Evolutionary conservation across 208 protist genomes (phyloP).

Genomic region (Leptomonas seymouri): DNA sequence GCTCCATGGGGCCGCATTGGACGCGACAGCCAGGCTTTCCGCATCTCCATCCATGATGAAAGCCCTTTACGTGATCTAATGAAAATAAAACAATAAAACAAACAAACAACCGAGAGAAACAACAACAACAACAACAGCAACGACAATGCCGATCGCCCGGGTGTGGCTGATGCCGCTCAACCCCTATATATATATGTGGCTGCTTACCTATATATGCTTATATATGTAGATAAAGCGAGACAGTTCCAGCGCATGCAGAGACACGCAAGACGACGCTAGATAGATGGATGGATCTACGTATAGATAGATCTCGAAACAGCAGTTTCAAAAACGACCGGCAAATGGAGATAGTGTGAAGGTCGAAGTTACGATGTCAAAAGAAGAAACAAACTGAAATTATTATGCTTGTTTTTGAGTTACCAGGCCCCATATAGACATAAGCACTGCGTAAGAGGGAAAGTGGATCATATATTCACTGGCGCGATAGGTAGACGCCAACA

Average conservation of each 20-base stretch:
- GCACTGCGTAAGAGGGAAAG: neutral
- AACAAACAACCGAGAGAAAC: neutral
- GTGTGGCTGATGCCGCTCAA: too few species aligned
- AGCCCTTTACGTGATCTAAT: too few species aligned
- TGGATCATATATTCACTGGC: too few species aligned
- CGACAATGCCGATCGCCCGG: too few species aligned
- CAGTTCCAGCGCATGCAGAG: too few species aligned
- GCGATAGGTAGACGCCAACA: too few species aligned
- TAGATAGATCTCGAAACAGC: too few species aligned
- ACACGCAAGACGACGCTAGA: too few species aligned
- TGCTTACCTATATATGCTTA: neutral
- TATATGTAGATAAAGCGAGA: too few species aligned
- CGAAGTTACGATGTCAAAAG: neutral
- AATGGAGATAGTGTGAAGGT: too few species aligned
- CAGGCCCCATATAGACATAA: neutral
- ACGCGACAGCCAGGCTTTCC: neutral
- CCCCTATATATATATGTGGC: neutral
- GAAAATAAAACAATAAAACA: neutral
- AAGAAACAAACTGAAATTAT: neutral
- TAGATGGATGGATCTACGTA: too few species aligned
- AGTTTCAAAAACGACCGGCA: too few species aligned
- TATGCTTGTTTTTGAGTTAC: neutral
- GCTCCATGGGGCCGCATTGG: conserved; percentile 1
- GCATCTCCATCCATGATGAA: conserved; percentile 5
- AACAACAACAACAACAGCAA: neutral